Percentiles rank a stretch among this genome's conserved stretches.
phyloP scores from a whole-genome alignment of 805 yeast genomes.

The Priceomyces fermenticarens region DNA sequence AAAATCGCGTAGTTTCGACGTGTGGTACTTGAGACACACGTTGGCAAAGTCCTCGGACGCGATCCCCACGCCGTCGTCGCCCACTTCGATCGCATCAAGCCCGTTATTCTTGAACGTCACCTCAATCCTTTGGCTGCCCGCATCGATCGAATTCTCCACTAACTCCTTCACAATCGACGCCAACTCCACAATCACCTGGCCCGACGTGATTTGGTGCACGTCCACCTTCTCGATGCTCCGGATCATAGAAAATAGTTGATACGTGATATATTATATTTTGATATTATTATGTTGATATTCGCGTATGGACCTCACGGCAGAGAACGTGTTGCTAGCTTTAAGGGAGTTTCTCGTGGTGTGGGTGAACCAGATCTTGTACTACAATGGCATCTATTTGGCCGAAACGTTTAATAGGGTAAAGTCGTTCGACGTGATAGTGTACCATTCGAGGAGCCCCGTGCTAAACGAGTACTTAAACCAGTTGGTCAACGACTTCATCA shows the following conservation, averaged over 20 bases:
- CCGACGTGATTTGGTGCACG: slow-evolving; percentile 78
- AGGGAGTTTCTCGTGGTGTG: slow-evolving; percentile 50
- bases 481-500: slow-evolving; percentile 7
- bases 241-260: slow-evolving; percentile 9
- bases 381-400: slow-evolving; percentile 51
- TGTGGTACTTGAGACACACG: slow-evolving; percentile 60
- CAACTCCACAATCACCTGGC: slow-evolving; percentile 86
- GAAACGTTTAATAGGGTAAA: slow-evolving; percentile 44
- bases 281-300: slow-evolving; percentile 1
- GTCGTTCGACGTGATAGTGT: slow-evolving; percentile 41
- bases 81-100: slow-evolving; percentile 61
- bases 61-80: slow-evolving; percentile 71
- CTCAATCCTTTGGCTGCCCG: slow-evolving; percentile 65
- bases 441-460: slow-evolving; percentile 44
- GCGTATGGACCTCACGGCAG: slow-evolving; percentile 17
- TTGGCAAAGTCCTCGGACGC: slow-evolving; percentile 45
- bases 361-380: slow-evolving; percentile 54
- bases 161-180: slow-evolving; percentile 79
- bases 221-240: slow-evolving; percentile 41
- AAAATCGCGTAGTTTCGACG: slow-evolving; percentile 60
- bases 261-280: not conserved
- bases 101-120: slow-evolving; percentile 71
- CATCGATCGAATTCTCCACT: slow-evolving; percentile 85
- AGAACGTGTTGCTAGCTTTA: slow-evolving; percentile 30
- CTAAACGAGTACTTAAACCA: slow-evolving; percentile 42